Base-by-base conservation (phyloP, 192 early-diverging fungal species). In the Geranomyces michiganensis region DNA sequence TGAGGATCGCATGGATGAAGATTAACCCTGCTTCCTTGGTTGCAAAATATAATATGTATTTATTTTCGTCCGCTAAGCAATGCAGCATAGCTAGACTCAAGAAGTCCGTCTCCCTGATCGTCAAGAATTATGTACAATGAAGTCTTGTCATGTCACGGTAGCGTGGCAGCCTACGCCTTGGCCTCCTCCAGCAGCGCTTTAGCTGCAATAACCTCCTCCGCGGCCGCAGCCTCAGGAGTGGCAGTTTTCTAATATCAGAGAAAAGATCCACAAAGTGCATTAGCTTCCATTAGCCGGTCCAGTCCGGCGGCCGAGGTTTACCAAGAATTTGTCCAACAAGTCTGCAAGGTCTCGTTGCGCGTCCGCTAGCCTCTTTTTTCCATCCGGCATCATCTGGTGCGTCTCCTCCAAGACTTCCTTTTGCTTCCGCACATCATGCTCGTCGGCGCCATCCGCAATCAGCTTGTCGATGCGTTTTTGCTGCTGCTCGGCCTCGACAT, bases 391-490 rank as follows among this genome's bases (percentile, higher is more conserved):
- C 80, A 84, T 84, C 51, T 74, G 71, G 46, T 66, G 65, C 29
- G 82, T 84, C 56, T 84, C 82, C 48, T 84, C 80, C 33, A 84
- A 61, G 19, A 84, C 82, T 46, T 82, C 80, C 13, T 68, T 51
- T 72, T 84, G 82, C 68, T 84, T 81, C 7, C 77, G 69, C 19
- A 84, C 63, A 43, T 72, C 76, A 33, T 74, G 67, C 19, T 74
- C 72, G 55, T 84, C 82, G 8, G 56, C 78, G 22, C 75, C 75
- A 15, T 73, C 64, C 0, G 71, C 61, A 6, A 79, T 51, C 10
- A 84, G 75, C 51, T 71, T 77, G 51, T 79, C 75, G 44, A 84
- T 84, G 8, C 76, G 71, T 21, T 64, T 70, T 59, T 84, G 79
- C 55, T 84, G 82, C 46, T 62, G 70, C 15, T 32, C 65, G 2